Conservation (phyloP, 2,329 filamentous ascomycete genomes). For the Trichoderma sp. region DNA sequence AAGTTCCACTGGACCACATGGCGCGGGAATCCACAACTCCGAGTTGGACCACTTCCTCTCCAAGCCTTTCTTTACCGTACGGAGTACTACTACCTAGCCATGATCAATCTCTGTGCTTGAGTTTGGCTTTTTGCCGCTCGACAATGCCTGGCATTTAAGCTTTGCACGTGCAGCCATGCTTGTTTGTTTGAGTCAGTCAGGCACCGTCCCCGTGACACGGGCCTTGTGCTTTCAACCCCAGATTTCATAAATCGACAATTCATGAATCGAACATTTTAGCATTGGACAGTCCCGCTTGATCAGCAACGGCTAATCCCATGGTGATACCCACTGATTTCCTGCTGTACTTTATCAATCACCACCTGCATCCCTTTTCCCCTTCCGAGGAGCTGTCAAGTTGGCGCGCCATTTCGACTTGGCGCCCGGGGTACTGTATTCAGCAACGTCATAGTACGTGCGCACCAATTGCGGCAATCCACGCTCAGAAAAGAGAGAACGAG, state of each 20-base stretch:
- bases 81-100: no score
- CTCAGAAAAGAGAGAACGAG: no score
- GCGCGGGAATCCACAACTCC: slow-evolving; percentile 2
- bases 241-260: not conserved
- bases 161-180: not conserved
- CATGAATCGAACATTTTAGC: not conserved
- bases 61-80: not conserved
- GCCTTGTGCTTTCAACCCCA: not conserved
- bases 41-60: not conserved
- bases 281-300: no score
- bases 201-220: not conserved
- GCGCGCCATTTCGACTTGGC: not conserved
- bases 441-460: slow-evolving; percentile 10
- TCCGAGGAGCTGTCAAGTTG: not conserved
- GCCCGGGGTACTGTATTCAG: not conserved
- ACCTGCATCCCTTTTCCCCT: not conserved
- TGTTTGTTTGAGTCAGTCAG: not conserved
- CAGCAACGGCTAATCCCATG: not conserved
- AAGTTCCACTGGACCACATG: not conserved
- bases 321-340: not conserved
- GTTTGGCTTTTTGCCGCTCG: not conserved
- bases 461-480: not conserved
- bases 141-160: not conserved
- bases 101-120: not conserved
- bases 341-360: not conserved